These are phyloP conservation scores for Trichoderma erinaceum DNA, from an alignment of 495 filamentous ascomycete genomes.

Conservation along the genomic window DNA sequence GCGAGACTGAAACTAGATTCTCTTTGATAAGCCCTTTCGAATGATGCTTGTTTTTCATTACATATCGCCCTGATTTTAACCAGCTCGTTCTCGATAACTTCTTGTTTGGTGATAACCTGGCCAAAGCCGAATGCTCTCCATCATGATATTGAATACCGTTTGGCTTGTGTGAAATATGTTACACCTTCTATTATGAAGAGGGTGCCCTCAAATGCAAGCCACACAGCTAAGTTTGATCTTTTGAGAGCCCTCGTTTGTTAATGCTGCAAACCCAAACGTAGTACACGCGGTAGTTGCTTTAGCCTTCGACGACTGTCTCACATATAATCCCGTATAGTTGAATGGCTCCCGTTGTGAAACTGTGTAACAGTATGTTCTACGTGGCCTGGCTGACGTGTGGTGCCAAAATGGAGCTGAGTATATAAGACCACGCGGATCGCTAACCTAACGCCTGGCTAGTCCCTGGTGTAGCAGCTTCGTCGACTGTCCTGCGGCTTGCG, in stretches of 20 bases:
- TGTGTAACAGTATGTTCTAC: neutral
- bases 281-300: neutral
- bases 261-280: neutral
- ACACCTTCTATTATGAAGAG: neutral
- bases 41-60: no score
- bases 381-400: conserved; percentile 4
- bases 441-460: neutral
- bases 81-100: neutral
- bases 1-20: no score
- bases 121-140: neutral
- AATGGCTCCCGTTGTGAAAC: neutral
- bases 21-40: no score
- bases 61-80: no score
- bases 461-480: neutral
- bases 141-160: neutral
- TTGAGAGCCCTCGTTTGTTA: neutral
- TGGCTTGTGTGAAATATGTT: neutral
- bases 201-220: neutral
- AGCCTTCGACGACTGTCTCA: conserved; percentile 1
- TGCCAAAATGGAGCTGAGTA: neutral
- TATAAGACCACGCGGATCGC: neutral
- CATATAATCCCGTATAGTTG: neutral
- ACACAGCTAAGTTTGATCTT: neutral
- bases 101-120: neutral
- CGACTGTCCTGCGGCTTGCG: neutral